Conservation (phyloP, 202 grass and related monocot genomes). For the Carex arenaria region DNA sequence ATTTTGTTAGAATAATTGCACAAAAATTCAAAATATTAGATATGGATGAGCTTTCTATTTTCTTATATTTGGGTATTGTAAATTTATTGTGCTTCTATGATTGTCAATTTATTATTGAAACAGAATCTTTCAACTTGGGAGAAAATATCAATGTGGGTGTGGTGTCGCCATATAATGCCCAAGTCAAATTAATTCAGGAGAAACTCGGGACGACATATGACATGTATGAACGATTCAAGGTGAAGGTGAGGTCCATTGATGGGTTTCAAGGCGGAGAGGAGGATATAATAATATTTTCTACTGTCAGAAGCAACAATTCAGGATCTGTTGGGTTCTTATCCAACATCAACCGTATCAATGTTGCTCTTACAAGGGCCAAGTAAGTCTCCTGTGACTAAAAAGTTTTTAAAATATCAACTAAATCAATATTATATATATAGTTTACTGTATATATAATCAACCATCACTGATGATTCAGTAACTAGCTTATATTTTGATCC, state of each 20-base stretch:
- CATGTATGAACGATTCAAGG: conserved; percentile 22
- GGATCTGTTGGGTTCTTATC: conserved; percentile 53
- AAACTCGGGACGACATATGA: conserved; percentile 41
- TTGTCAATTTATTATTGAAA: background rate
- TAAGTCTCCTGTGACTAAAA: background rate
- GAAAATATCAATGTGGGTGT: conserved; percentile 41
- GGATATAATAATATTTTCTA: conserved; percentile 64
- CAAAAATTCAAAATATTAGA: background rate
- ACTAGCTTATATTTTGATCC: background rate
- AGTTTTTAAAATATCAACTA: background rate
- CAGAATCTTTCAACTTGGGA: conserved; percentile 23
- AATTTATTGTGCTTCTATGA: background rate
- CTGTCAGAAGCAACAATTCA: conserved; percentile 43
- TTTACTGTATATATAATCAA: background rate
- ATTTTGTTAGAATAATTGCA: background rate
- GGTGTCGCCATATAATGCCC: conserved; percentile 70
- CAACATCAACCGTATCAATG: conserved; percentile 53
- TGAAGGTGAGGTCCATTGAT: conserved; percentile 64
- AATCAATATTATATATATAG: background rate
- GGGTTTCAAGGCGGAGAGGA: conserved; percentile 75
- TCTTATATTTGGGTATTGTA: background rate
- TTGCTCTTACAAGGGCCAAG: conserved; percentile 61
- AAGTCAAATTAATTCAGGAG: conserved; percentile 61
- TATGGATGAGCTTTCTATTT: background rate
- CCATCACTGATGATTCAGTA: background rate